These are phyloP conservation scores for Trichophyton benhamiae DNA, from an alignment of 2,329 filamentous ascomycete genomes.

Conservation along the genomic window DNA sequence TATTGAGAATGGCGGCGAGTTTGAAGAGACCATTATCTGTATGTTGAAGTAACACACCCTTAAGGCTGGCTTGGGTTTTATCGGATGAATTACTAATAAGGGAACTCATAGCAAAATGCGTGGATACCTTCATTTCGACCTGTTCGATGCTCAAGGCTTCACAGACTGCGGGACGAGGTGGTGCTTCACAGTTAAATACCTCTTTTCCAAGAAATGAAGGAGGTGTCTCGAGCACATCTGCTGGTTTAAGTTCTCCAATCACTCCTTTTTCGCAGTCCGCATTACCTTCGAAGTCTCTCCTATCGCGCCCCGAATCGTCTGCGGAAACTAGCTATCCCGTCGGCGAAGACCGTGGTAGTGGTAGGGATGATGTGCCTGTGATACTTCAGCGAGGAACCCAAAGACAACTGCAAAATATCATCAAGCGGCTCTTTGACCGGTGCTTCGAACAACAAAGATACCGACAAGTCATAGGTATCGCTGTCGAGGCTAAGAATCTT, in stretches of 20 bases:
- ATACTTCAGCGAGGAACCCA: constrained; percentile 63
- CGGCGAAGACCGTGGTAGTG: constrained; percentile 43
- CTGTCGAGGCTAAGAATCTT: constrained; percentile 85
- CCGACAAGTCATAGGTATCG: constrained; percentile 91
- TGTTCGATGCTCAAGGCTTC: constrained; percentile 49
- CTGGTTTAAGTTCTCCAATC: constrained; percentile 67
- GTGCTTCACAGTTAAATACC: constrained; percentile 57
- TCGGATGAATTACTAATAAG: neutral
- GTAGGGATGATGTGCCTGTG: constrained; percentile 46
- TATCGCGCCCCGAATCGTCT: constrained; percentile 64
- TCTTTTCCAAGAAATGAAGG: constrained; percentile 58
- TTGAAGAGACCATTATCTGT: constrained; percentile 96
- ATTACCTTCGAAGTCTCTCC: constrained; percentile 81
- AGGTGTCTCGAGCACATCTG: constrained; percentile 54
- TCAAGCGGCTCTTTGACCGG: constrained; percentile 80
- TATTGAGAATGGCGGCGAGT: constrained; percentile 80
- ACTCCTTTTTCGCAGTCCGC: constrained; percentile 93
- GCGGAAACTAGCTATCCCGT: constrained; percentile 45
- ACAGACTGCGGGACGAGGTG: constrained; percentile 36
- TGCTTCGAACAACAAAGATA: constrained; percentile 80
- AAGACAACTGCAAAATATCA: constrained; percentile 66
- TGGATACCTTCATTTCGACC: constrained; percentile 91
- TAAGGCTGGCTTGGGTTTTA: neutral
- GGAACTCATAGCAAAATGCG: constrained; percentile 58
- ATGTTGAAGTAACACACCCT: constrained; percentile 18